Evolutionary conservation across 2,329 filamentous ascomycete genomes (phyloP).

Genomic region (Xylariaceae sp.): DNA sequence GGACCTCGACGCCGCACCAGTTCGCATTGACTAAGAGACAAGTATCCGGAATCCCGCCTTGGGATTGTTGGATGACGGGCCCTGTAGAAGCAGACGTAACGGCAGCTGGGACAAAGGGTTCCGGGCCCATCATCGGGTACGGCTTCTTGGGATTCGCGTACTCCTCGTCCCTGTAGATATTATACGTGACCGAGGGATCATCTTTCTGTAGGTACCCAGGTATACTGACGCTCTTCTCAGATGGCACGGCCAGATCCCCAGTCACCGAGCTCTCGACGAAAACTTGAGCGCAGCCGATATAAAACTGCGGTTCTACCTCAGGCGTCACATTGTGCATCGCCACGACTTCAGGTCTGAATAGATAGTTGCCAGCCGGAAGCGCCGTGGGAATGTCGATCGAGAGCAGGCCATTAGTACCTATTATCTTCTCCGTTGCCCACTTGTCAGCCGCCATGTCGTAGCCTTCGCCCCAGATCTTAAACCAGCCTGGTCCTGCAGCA

Average conservation of each 20-base stretch:
- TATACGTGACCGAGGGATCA: constrained; percentile 63
- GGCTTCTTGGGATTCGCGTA: constrained; percentile 48
- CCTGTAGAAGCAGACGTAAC: constrained; percentile 17
- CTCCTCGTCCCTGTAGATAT: constrained; percentile 59
- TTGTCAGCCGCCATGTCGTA: constrained; percentile 59
- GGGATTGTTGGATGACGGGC: constrained; percentile 29
- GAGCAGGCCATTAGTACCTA: constrained; percentile 65
- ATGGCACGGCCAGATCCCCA: constrained; percentile 53
- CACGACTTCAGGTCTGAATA: constrained; percentile 71
- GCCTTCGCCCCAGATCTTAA: constrained; percentile 75
- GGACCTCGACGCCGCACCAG: constrained; percentile 70
- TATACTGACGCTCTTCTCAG: constrained; percentile 61
- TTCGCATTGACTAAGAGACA: constrained; percentile 71
- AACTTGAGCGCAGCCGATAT: constrained; percentile 72
- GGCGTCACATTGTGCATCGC: constrained; percentile 66
- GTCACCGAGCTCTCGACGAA: constrained; percentile 51
- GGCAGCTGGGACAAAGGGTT: constrained; percentile 39
- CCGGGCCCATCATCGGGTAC: constrained; percentile 63
- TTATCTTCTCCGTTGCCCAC: constrained; percentile 74
- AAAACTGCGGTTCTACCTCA: constrained; percentile 68
- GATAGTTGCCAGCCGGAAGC: constrained; percentile 69
- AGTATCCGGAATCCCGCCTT: constrained; percentile 58
- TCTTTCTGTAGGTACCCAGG: constrained; percentile 65
- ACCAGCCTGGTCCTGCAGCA: constrained; percentile 69
- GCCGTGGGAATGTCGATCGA: constrained; percentile 66